Evolutionary conservation across 2,329 filamentous ascomycete genomes (phyloP).

Genomic region (Penicillium sumatraense): DNA sequence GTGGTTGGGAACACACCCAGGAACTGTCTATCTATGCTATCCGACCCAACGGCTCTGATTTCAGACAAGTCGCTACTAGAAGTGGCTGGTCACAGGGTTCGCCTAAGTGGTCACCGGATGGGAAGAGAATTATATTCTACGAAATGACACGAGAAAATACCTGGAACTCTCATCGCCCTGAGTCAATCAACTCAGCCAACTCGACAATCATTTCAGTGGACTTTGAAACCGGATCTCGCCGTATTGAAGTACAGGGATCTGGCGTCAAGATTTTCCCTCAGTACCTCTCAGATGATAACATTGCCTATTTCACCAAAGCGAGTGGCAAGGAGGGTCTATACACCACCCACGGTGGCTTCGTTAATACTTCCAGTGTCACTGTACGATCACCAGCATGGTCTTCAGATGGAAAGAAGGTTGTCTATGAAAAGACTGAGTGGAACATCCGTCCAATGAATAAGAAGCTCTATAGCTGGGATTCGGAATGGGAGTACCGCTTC

Average conservation of each 20-base stretch:
- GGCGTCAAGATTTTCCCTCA: slow-evolving; percentile 38
- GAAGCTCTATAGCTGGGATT: slow-evolving; percentile 46
- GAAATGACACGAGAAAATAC: slow-evolving; percentile 40
- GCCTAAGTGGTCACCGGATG: slow-evolving; percentile 40
- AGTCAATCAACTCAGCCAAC: slow-evolving; percentile 1
- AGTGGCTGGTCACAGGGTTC: slow-evolving; percentile 14
- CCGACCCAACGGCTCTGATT: slow-evolving; percentile 14
- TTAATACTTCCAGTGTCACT: slow-evolving; percentile 20
- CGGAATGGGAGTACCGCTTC: slow-evolving; percentile 50
- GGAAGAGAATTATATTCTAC: slow-evolving; percentile 47
- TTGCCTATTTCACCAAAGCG: slow-evolving; percentile 30
- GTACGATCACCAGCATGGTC: slow-evolving; percentile 39
- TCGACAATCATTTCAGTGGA: slow-evolving; percentile 34
- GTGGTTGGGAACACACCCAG: slow-evolving; percentile 24
- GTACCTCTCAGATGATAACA: slow-evolving; percentile 35
- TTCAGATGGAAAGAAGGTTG: slow-evolving; percentile 33
- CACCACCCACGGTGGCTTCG: slow-evolving; percentile 25
- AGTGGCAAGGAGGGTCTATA: slow-evolving; percentile 34
- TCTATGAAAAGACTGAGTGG: slow-evolving; percentile 35
- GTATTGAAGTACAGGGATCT: slow-evolving; percentile 7
- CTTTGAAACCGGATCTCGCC: slow-evolving; percentile 37
- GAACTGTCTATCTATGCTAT: slow-evolving; percentile 20
- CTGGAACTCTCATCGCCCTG: slow-evolving; percentile 36
- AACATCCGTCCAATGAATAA: slow-evolving; percentile 35
- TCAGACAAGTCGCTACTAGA: slow-evolving; percentile 10